Evolutionary conservation across 2,329 filamentous ascomycete species (phyloP), one percentile per base, ranked within the genome.

Genomic region (Pseudocercospora crystallina): DNA sequence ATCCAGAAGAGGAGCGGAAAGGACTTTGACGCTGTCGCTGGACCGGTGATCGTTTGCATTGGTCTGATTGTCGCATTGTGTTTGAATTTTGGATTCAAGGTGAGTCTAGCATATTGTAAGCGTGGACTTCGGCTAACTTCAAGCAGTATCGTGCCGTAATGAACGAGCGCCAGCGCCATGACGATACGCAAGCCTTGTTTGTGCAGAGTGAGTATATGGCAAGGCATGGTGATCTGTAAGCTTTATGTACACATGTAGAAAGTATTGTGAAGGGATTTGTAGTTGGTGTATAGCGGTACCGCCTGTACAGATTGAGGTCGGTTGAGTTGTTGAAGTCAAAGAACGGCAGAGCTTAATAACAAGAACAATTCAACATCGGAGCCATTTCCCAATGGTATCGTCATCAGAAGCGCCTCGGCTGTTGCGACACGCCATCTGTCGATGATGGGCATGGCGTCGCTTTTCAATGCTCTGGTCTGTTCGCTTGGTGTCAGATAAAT

Each of bases 11-110:
- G 94, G 58, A 96, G 90, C 65, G 90, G 90, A 8, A 92, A 87
- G 70, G 91, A 97, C 63, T 95, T 99, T 70, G 92, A 99, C 70
- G 94, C 90, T 62, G 76, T 92, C 64, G 71, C 89, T 53, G 94
- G 94, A 0, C 94, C 94, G 1, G 72, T 96, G 48, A 79, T 95
- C 8, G 85, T 97, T 37, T 94, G 89, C 64, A 71, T 86, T 33
- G 88, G 90, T 3, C 69, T 99, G 66, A 85, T 89, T 56, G 65
- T 86, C 43, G 90, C 91, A 5, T 71, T 99, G 65, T 77, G 90
- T 53, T 68, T 96, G 62, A 99, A 99, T 69, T 95, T 97, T 74
- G 81, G 80, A 17, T 90, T 97, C 69, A 90, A 92, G 78, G 54
- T 57, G 30, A 49, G 52, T 52, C 31, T 11, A 12, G 36, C 36